These are phyloP conservation scores for Sphagnum contortum DNA, from an alignment of 225 moss, liverwort and hornwort species.

Conservation along the genomic window DNA sequence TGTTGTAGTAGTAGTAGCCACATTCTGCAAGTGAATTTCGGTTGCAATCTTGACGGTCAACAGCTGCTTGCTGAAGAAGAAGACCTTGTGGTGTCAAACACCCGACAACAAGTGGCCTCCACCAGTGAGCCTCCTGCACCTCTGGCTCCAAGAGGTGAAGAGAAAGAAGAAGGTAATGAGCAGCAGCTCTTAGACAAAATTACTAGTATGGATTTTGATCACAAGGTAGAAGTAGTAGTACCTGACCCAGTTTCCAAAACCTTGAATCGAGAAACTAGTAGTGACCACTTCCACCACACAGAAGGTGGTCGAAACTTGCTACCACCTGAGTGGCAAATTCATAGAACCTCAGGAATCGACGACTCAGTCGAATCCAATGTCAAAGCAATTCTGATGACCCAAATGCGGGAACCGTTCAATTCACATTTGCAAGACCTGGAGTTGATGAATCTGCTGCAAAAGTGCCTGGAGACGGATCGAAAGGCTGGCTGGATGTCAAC, in stretches of 20 bases:
- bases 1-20: too few species aligned
- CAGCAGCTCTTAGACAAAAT: conserved; percentile 19
- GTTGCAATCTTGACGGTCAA: conserved; percentile 13
- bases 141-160: background rate
- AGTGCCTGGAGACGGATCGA: conserved; percentile 41
- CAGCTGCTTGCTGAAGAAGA: conserved; percentile 38
- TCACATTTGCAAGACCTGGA: conserved; percentile 24
- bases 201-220: conserved; percentile 34
- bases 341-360: background rate
- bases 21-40: too few species aligned
- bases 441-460: conserved; percentile 41
- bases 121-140: conserved; percentile 3
- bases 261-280: conserved; percentile 13
- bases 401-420: conserved; percentile 28
- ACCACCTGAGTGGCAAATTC: background rate
- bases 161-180: background rate
- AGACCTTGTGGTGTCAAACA: conserved; percentile 20
- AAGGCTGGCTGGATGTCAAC: conserved; percentile 19
- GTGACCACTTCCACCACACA: too few species aligned
- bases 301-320: conserved; percentile 12
- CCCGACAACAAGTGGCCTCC: conserved; percentile 28
- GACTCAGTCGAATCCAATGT: conserved; percentile 27
- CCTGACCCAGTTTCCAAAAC: conserved; percentile 18
- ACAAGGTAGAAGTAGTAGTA: conserved; percentile 15
- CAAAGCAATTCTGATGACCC: conserved; percentile 33